Conservation (phyloP, 2,329 filamentous ascomycete genomes). For the Neurospora sp. region DNA sequence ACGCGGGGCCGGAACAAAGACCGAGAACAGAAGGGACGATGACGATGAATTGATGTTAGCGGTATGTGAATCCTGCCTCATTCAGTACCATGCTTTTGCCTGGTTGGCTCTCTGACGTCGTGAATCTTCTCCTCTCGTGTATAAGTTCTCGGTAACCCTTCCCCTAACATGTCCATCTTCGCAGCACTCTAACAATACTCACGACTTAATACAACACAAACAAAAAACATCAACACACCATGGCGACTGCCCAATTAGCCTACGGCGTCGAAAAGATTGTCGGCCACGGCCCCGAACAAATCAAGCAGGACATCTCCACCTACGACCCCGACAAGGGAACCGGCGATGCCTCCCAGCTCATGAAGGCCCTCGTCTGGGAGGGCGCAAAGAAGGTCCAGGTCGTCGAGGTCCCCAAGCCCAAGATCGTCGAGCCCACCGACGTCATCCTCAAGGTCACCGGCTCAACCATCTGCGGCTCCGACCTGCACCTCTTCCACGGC, state of each 20-base stretch:
- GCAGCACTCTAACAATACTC: background rate
- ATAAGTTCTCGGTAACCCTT: background rate
- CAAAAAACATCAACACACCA: slow-evolving; percentile 21
- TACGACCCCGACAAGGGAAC: slow-evolving; percentile 29
- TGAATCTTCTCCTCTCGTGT: background rate
- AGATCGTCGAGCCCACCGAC: slow-evolving; percentile 62
- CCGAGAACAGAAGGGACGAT: background rate
- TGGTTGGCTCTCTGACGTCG: background rate
- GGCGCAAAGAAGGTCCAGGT: slow-evolving; percentile 72
- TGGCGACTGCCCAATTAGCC: slow-evolving; percentile 58
- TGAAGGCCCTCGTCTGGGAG: slow-evolving; percentile 77
- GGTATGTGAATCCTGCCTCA: background rate
- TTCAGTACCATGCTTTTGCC: background rate
- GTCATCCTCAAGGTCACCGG: slow-evolving; percentile 71
- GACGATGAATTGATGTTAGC: background rate
- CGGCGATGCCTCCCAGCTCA: slow-evolving; percentile 47
- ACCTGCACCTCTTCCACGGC: slow-evolving; percentile 49
- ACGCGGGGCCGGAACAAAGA: background rate
- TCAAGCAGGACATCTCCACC: slow-evolving; percentile 61
- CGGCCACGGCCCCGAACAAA: slow-evolving; percentile 56
- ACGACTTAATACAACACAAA: background rate
- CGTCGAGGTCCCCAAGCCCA: slow-evolving; percentile 59
- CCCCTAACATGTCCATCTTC: background rate
- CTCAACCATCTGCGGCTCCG: slow-evolving; percentile 49
- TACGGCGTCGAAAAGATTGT: slow-evolving; percentile 55